Conservation (phyloP, 768 basidiomycete species). For the Ephemerocybe angulata region DNA sequence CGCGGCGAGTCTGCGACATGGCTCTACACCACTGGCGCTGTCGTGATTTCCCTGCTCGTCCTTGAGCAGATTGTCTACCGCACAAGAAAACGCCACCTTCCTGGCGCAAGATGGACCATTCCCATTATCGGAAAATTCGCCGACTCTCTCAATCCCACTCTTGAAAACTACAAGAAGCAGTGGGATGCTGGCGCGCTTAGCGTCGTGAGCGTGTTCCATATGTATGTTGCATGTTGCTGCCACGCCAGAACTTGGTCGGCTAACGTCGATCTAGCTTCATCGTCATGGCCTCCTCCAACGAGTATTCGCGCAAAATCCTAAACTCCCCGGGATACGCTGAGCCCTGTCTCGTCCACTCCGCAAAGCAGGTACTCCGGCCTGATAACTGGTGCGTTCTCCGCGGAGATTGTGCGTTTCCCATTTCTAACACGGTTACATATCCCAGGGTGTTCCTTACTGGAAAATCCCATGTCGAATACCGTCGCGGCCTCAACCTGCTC, state of each 20-base stretch:
- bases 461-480: constrained; percentile 90
- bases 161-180: constrained; percentile 89
- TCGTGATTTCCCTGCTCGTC: constrained; percentile 71
- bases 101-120: constrained; percentile 89
- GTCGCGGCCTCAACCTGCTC: constrained; percentile 82
- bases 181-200: constrained; percentile 90
- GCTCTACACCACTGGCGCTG: constrained; percentile 65
- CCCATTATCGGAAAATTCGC: constrained; percentile 97
- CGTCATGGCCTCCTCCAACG: constrained; percentile 94
- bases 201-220: constrained; percentile 95
- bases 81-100: constrained; percentile 82
- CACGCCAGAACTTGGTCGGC: background rate
- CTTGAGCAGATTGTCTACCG: constrained; percentile 89
- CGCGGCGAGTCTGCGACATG: constrained; percentile 40
- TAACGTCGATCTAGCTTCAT: constrained; percentile 68
- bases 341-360: constrained; percentile 90
- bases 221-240: constrained; percentile 48
- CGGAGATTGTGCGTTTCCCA: background rate
- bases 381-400: constrained; percentile 72
- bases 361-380: constrained; percentile 77
- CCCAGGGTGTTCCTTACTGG: constrained; percentile 95
- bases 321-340: constrained; percentile 92
- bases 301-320: constrained; percentile 90
- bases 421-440: background rate
- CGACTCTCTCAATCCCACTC: constrained; percentile 85